Conservation (phyloP, 2,329 filamentous ascomycete species). For the Blastomyces silverae region DNA sequence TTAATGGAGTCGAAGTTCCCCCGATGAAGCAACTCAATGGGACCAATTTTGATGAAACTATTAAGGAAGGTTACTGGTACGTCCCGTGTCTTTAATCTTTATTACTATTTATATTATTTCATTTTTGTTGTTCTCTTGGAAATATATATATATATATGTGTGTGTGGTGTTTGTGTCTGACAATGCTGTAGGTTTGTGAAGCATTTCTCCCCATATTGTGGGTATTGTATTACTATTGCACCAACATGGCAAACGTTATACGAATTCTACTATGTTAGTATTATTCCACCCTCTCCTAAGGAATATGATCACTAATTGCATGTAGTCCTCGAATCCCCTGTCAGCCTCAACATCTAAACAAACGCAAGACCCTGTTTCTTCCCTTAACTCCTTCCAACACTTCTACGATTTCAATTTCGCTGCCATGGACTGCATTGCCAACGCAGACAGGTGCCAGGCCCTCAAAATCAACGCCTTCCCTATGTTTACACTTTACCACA, state of each 20-base stretch:
- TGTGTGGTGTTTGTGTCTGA: neutral
- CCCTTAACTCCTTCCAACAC: conserved; percentile 62
- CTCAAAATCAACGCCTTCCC: conserved; percentile 66
- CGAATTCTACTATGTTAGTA: conserved; percentile 68
- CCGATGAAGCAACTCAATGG: conserved; percentile 45
- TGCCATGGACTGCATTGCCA: conserved; percentile 76
- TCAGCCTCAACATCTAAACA: conserved; percentile 44
- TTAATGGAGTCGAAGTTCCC: conserved; percentile 49
- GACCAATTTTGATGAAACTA: conserved; percentile 44
- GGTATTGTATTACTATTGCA: conserved; percentile 71
- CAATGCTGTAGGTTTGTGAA: conserved; percentile 44
- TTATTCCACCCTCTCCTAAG: neutral
- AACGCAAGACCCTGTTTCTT: conserved; percentile 44
- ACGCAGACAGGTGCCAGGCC: conserved; percentile 66
- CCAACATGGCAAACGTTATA: conserved; percentile 87
- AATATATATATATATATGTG: neutral
- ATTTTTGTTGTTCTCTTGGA: neutral
- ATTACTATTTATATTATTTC: neutral
- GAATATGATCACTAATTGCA: conserved; percentile 23
- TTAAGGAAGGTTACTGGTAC: conserved; percentile 49
- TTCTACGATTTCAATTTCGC: conserved; percentile 90
- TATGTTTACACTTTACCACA: conserved; percentile 69
- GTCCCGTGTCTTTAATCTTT: conserved; percentile 18
- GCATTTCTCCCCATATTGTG: conserved; percentile 49
- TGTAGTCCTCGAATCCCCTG: conserved; percentile 68